phyloP scores from a whole-genome alignment of 108 stramenopile species.

The Nannochloropsis oceanica region DNA sequence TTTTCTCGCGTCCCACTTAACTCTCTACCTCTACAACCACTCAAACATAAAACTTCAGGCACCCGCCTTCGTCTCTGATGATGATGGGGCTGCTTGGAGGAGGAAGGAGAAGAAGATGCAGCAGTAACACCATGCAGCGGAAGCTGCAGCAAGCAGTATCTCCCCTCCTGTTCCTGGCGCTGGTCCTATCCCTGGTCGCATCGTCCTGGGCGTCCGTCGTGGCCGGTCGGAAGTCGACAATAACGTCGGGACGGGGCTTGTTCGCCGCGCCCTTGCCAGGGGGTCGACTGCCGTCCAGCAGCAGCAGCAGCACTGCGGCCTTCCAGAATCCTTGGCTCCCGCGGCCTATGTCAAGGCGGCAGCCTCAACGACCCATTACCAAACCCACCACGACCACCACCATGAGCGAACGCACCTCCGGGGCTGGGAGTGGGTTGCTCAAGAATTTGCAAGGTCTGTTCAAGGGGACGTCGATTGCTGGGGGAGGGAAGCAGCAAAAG shows the following conservation, averaged over 20 bases:
- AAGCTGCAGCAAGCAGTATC: background rate
- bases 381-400: background rate
- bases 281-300: background rate
- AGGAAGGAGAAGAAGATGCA: background rate
- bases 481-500: background rate
- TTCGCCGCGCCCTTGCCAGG: background rate
- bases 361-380: background rate
- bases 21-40: background rate
- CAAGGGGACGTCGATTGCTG: background rate
- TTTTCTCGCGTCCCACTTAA: background rate
- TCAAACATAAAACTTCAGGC: background rate
- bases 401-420: background rate
- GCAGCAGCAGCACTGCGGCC: background rate
- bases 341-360: background rate
- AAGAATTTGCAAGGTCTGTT: background rate
- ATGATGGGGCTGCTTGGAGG: background rate
- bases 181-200: background rate
- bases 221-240: background rate
- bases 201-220: background rate
- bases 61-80: background rate
- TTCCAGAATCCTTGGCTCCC: background rate
- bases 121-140: background rate
- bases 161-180: background rate
- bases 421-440: background rate
- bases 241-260: background rate